Conservation (phyloP, 1,139 yeast species). For the Trichomonascaceae sp. region DNA sequence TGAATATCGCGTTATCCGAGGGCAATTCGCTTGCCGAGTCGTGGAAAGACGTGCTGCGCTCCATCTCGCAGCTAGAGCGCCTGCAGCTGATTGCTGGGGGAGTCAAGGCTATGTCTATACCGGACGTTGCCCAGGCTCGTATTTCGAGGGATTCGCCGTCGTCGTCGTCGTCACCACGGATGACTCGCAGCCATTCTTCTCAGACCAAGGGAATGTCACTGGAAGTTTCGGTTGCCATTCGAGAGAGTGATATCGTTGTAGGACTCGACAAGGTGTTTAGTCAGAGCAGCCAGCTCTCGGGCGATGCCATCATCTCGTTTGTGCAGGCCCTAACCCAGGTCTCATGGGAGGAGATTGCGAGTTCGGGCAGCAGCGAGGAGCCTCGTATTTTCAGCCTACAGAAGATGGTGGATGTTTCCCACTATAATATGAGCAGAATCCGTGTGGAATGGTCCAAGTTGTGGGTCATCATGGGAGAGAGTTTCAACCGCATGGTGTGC, state of each 20-base stretch:
- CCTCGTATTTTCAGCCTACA: constrained; percentile 90
- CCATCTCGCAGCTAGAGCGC: constrained; percentile 84
- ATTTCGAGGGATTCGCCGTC: constrained; percentile 34
- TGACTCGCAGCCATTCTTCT: constrained; percentile 2
- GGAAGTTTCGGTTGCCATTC: constrained; percentile 46
- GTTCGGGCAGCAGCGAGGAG: constrained; percentile 69
- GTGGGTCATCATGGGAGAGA: constrained; percentile 89
- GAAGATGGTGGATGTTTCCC: constrained; percentile 93
- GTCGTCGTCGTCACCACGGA: constrained; percentile 16
- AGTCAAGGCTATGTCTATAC: constrained; percentile 69
- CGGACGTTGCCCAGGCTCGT: constrained; percentile 73
- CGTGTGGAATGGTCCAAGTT: constrained; percentile 94
- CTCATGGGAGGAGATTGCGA: constrained; percentile 80
- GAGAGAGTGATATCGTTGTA: constrained; percentile 68
- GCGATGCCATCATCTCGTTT: constrained; percentile 76
- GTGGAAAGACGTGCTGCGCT: constrained; percentile 75
- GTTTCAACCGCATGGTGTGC: constrained; percentile 77
- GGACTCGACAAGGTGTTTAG: constrained; percentile 81
- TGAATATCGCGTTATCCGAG: constrained; percentile 67
- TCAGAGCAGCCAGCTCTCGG: constrained; percentile 65
- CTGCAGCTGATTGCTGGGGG: constrained; percentile 83
- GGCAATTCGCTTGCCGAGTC: constrained; percentile 60
- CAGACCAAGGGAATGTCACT: constrained; percentile 25
- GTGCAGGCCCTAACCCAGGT: constrained; percentile 80
- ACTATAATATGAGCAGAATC: constrained; percentile 93